Conservation (phyloP, 352 stramenopile species). For the Globisporangium cylindrosporum region DNA sequence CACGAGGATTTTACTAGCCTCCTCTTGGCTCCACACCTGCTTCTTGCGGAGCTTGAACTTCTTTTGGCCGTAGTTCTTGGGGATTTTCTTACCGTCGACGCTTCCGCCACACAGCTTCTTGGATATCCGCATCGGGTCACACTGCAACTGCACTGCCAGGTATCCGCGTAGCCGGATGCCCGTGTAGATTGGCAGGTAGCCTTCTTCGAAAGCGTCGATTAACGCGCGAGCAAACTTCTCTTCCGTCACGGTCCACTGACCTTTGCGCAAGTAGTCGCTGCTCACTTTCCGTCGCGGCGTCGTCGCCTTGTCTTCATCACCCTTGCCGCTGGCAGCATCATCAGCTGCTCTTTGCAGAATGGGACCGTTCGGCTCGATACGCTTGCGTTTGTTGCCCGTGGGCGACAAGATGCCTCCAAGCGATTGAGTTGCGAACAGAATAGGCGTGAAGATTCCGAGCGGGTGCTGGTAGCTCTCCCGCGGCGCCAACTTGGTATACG, state of each 20-base stretch:
- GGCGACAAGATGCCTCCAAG: slow-evolving; percentile 10
- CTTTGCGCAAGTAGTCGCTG: slow-evolving; percentile 69
- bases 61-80: slow-evolving; percentile 79
- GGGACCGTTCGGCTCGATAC: slow-evolving; percentile 2
- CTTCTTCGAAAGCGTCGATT: slow-evolving; percentile 73
- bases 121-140: slow-evolving; percentile 77
- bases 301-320: slow-evolving; percentile 9
- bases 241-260: slow-evolving; percentile 70
- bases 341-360: not conserved
- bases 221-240: slow-evolving; percentile 53
- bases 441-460: slow-evolving; percentile 12
- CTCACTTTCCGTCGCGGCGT: slow-evolving; percentile 46
- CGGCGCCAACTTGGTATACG: not conserved
- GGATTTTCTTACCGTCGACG: slow-evolving; percentile 65
- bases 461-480: not conserved
- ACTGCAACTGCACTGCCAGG: slow-evolving; percentile 73
- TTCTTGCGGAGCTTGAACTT: slow-evolving; percentile 77
- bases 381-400: slow-evolving; percentile 15
- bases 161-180: slow-evolving; percentile 72
- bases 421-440: slow-evolving; percentile 3
- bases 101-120: slow-evolving; percentile 76
- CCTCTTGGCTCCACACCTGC: slow-evolving; percentile 43
- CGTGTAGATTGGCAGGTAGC: slow-evolving; percentile 70
- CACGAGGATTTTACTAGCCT: slow-evolving; percentile 35
- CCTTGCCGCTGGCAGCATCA: not conserved